phyloP scores from a whole-genome alignment of 2,329 filamentous ascomycete genomes.

The Lachnellula arida region DNA sequence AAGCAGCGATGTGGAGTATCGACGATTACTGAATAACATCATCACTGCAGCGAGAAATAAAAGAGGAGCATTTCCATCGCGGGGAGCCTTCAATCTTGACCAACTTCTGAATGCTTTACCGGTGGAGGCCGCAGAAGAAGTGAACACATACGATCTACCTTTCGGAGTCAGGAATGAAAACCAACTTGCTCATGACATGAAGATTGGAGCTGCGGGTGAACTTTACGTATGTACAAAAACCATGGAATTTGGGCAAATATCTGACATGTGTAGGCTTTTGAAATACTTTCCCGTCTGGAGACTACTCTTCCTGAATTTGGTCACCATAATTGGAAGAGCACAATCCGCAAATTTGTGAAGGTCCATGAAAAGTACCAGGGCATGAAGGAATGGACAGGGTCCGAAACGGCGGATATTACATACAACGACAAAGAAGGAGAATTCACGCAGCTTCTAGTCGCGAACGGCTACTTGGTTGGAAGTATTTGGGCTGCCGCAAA shows the following conservation, averaged over 20 bases:
- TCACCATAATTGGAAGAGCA: slow-evolving; percentile 44
- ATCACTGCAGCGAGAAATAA: slow-evolving; percentile 3
- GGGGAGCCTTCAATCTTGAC: slow-evolving; percentile 6
- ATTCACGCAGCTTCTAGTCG: slow-evolving; percentile 35
- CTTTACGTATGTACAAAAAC: slow-evolving; percentile 21
- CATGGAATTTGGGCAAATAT: not conserved
- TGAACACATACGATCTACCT: slow-evolving; percentile 4
- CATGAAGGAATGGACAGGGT: slow-evolving; percentile 37
- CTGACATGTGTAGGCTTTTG: slow-evolving; percentile 36
- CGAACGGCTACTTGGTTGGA: slow-evolving; percentile 31
- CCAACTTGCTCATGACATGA: slow-evolving; percentile 15
- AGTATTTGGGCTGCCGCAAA: slow-evolving; percentile 26
- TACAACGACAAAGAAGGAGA: slow-evolving; percentile 37
- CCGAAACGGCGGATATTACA: slow-evolving; percentile 44
- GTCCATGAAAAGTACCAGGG: slow-evolving; percentile 38
- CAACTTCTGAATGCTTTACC: slow-evolving; percentile 9
- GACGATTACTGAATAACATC: not conserved
- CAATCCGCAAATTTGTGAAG: slow-evolving; percentile 38
- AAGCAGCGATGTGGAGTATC: slow-evolving; percentile 1
- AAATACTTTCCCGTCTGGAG: slow-evolving; percentile 26
- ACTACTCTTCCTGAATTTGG: slow-evolving; percentile 34
- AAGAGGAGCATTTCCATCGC: slow-evolving; percentile 5
- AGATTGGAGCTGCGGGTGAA: slow-evolving; percentile 26
- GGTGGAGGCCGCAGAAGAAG: not conserved
- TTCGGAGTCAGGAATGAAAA: slow-evolving; percentile 14